Conservation (phyloP, 192 early-diverging fungal species). For the Spizellomyces sp. region DNA sequence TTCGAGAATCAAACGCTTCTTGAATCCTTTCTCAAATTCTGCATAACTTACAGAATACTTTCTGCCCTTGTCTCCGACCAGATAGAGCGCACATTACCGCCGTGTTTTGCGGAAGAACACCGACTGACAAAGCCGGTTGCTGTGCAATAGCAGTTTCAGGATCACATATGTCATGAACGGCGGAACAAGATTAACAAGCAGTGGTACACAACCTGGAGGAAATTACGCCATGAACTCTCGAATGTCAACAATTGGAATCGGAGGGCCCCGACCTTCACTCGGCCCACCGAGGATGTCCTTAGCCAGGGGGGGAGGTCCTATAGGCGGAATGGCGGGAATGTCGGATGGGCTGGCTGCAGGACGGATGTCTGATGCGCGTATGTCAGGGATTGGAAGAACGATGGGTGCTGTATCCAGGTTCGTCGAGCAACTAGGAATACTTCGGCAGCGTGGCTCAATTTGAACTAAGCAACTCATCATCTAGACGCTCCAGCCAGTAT, state of each 20-base stretch:
- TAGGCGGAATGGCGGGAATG: constrained; percentile 23
- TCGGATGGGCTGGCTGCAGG: constrained; percentile 2
- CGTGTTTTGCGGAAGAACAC: too few relatives aligned
- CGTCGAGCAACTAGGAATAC: not conserved
- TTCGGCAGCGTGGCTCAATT: not conserved
- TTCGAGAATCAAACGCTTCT: too few relatives aligned
- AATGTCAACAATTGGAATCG: constrained; percentile 1
- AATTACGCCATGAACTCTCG: not conserved
- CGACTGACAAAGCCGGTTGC: too few relatives aligned
- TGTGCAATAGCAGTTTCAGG: too few relatives aligned
- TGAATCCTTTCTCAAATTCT: too few relatives aligned
- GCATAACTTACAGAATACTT: too few relatives aligned
- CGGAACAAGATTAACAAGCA: too few relatives aligned
- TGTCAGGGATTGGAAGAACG: constrained; percentile 26
- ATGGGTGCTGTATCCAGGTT: constrained; percentile 25
- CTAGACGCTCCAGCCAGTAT: constrained; percentile 24
- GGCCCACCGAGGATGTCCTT: constrained; percentile 10
- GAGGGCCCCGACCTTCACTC: constrained; percentile 2
- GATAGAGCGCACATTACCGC: too few relatives aligned
- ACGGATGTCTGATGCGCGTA: constrained; percentile 16
- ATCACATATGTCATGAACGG: too few relatives aligned
- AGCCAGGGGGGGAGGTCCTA: constrained; percentile 3
- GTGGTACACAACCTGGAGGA: too few relatives aligned
- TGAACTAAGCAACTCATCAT: too few relatives aligned
- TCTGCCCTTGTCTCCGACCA: too few relatives aligned